Percentiles rank a stretch among this genome's conserved stretches.
Evolutionary conservation across 2,329 filamentous ascomycete species (phyloP).

Genomic region (Macrophomina phaseolina): DNA sequence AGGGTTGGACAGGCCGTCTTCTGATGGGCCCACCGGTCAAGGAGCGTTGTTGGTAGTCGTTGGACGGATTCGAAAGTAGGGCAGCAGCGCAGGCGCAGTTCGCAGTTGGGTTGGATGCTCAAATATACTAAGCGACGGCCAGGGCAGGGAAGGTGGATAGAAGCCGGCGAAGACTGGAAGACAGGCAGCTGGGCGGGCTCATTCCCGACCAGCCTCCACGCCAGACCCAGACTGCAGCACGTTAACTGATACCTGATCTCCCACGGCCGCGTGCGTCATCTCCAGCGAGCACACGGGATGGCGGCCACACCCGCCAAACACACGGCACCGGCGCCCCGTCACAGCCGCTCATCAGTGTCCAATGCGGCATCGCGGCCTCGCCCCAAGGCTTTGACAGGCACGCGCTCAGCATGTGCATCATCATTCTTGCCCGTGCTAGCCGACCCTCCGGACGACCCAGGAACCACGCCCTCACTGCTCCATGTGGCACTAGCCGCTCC

Average conservation of each 20-base stretch:
- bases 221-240: slow-evolving; percentile 16
- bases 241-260: slow-evolving; percentile 4
- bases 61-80: background rate
- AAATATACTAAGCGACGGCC: slow-evolving; percentile 8
- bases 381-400: slow-evolving; percentile 9
- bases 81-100: slow-evolving; percentile 20
- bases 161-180: background rate
- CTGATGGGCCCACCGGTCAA: slow-evolving; percentile 17
- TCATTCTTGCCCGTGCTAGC: slow-evolving; percentile 18
- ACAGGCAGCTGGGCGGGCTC: background rate
- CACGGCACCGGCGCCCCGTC: slow-evolving; percentile 16
- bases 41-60: slow-evolving; percentile 12
- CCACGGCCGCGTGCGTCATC: slow-evolving; percentile 21
- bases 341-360: slow-evolving; percentile 8
- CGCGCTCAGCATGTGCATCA: slow-evolving; percentile 21
- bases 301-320: slow-evolving; percentile 19
- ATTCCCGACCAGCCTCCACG: slow-evolving; percentile 18
- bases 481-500: slow-evolving; percentile 20
- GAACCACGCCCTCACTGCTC: slow-evolving; percentile 20
- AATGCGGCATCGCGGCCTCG: slow-evolving; percentile 15
- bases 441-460: slow-evolving; percentile 10
- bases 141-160: slow-evolving; percentile 10
- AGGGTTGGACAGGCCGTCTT: slow-evolving; percentile 7
- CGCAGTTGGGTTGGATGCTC: slow-evolving; percentile 19
- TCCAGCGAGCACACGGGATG: slow-evolving; percentile 14